phyloP scores from a whole-genome alignment of 306 rosid genomes.

The Sechiopsis laciniata region DNA sequence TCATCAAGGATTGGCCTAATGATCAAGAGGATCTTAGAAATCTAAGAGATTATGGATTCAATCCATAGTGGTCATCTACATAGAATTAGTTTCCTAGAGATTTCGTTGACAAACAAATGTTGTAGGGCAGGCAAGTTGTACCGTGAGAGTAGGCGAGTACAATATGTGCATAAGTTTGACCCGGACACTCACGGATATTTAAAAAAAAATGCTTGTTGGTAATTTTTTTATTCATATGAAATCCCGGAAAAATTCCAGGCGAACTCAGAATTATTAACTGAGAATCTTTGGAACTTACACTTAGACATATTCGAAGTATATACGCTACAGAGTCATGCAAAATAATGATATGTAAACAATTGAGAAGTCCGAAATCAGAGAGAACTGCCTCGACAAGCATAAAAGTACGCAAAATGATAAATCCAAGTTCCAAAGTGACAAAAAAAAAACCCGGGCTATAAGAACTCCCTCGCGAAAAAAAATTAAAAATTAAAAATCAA shows the following conservation, averaged over 20 bases:
- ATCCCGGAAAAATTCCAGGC: conserved; percentile 4
- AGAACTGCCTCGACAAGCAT: not conserved
- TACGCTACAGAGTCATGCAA: not conserved
- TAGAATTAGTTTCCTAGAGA: too few species aligned
- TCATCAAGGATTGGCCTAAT: too few species aligned
- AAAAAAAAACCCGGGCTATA: not conserved
- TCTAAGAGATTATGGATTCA: too few species aligned
- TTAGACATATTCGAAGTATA: not conserved
- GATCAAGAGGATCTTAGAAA: too few species aligned
- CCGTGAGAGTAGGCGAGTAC: too few species aligned
- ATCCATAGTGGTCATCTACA: too few species aligned
- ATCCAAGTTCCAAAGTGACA: not conserved
- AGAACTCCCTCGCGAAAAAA: not conserved
- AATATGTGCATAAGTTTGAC: too few species aligned
- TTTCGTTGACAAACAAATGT: not conserved
- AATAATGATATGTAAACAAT: not conserved
- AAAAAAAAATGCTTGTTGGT: too few species aligned
- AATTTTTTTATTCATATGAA: not conserved
- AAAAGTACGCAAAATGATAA: not conserved
- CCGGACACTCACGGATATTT: too few species aligned
- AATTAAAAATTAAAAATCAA: not conserved
- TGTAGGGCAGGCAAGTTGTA: too few species aligned
- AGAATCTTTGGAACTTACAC: not conserved
- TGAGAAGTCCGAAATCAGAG: not conserved
- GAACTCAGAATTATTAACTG: not conserved